A percentile compares a stretch with the other conserved stretches of the same genome.
Conservation (phyloP, 1,139 yeast species). For the Yamadazyma epiphylla region DNA sequence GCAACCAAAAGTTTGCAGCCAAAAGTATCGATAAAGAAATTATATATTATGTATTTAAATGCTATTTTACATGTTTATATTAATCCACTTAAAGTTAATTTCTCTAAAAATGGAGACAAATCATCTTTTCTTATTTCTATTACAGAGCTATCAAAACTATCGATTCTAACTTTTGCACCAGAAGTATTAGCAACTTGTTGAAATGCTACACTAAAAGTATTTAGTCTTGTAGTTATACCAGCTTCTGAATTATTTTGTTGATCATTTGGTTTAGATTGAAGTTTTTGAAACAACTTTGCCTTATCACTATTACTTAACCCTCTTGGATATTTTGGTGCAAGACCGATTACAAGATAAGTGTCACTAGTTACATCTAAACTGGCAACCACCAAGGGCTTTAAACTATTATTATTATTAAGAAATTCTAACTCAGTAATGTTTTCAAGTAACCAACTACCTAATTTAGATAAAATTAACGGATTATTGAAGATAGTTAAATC, state of each 20-base stretch:
- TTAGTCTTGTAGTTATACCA: conserved; percentile 43
- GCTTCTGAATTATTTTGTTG: conserved; percentile 7
- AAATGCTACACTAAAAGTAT: conserved; percentile 86
- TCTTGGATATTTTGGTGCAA: conserved; percentile 79
- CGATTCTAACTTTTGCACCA: conserved; percentile 86
- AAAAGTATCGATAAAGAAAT: too few relatives aligned
- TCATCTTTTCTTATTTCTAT: conserved; percentile 89
- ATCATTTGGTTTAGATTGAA: conserved; percentile 18
- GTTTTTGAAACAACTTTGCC: conserved; percentile 32
- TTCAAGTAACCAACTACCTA: conserved; percentile 90
- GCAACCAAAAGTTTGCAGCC: too few relatives aligned
- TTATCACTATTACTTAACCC: conserved; percentile 47
- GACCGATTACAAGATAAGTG: conserved; percentile 84
- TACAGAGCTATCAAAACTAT: conserved; percentile 90
- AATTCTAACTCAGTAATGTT: conserved; percentile 78
- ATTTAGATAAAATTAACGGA: conserved; percentile 77
- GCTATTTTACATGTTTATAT: too few relatives aligned
- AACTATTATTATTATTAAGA: conserved; percentile 32
- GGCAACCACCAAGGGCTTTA: conserved; percentile 85
- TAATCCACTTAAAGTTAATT: conserved; percentile 48
- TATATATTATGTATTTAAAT: too few relatives aligned
- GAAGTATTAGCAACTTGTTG: conserved; percentile 79
- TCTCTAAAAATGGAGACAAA: conserved; percentile 80
- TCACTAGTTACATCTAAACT: conserved; percentile 71
- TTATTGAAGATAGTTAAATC: conserved; percentile 75